Base-by-base conservation (phyloP, 371 early-diverging fungal genomes). In the Haplosporangium sp. region DNA sequence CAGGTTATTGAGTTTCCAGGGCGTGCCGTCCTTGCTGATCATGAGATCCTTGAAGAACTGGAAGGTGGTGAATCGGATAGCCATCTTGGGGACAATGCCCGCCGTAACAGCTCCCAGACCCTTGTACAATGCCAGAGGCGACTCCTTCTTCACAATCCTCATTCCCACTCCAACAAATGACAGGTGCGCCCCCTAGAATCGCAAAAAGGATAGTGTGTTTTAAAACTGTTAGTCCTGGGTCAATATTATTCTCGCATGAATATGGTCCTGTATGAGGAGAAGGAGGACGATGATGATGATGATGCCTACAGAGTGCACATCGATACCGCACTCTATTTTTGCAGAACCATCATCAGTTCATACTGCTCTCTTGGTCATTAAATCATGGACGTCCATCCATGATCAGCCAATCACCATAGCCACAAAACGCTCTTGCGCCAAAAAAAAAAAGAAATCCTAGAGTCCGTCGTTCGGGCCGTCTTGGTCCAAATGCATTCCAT, bases 31-130 rank as follows among this genome's bases (percentile, higher is more conserved):
- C 12, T 58, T 21, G 20, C 23, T 20, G 11, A 58, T 21, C 56
- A 56, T 18, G 41, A 54, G 38, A 13, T 38, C 54, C 86, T 98
- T 98, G 89, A 95, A 98, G 54, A 87, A 84, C 82, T 98, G 98
- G 80, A 98, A 98, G 60, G 95, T 95, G 16, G 95, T 93, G 87
- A 98, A 98, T 38, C 99, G 92, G 72, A 98, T 98, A 41, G 98
- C 97, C 98, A 98, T 98, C 87, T 98, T 98, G 66, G 99, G 99
- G 10, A 98, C 97, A 73, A 98, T 98, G 64, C 98, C 98, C 13
- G 95, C 85, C n/a, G 96, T 94, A 13, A 98, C 98, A 18, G 99
- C 98, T 55, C 98, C 98, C 6, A 98, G 91, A 67, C 99, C 99
- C 86, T 98, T 98, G 90, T 98, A 98, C 21, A 98, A 90, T 2